Evolutionary conservation across 139 green algal genomes (phyloP).

Genomic region (Mychonastes homosphaera): DNA sequence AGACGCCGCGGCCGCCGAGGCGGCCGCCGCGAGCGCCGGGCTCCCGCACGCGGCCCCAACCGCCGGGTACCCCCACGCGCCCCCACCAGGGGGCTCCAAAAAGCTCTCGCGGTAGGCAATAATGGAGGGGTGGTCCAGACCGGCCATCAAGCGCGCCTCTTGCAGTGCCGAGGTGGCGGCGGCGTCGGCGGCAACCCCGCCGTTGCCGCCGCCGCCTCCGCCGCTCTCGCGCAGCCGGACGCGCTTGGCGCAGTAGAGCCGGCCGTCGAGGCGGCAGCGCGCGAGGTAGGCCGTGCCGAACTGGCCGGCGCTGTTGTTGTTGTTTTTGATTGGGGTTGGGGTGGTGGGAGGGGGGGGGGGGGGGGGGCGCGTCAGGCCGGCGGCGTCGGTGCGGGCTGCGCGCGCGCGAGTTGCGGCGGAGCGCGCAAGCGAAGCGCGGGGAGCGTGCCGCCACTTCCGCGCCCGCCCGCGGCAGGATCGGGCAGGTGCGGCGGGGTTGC

Average conservation of each 20-base stretch:
- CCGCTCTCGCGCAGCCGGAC: constrained; percentile 28
- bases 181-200: constrained; percentile 20
- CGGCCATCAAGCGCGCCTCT: constrained; percentile 32
- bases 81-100: constrained; percentile 31
- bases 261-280: constrained; percentile 20
- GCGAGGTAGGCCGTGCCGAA: constrained; percentile 31
- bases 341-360: background rate
- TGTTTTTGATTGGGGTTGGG: background rate
- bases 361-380: background rate
- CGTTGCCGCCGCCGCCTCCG: background rate
- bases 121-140: constrained; percentile 49
- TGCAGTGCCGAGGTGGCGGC: constrained; percentile 29
- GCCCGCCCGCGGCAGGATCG: too few relatives aligned
- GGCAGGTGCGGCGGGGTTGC: too few relatives aligned
- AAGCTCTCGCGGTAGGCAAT: constrained; percentile 43
- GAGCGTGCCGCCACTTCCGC: background rate
- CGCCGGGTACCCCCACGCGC: constrained; percentile 32
- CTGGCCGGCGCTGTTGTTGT: constrained; percentile 14
- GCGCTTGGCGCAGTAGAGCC: constrained; percentile 42
- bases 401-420: background rate
- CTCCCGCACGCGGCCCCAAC: background rate
- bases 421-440: background rate
- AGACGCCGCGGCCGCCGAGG: background rate
- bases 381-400: background rate
- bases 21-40: background rate